Base-by-base conservation (phyloP, 352 stramenopile genomes). In the Thalassiosira hispida region DNA sequence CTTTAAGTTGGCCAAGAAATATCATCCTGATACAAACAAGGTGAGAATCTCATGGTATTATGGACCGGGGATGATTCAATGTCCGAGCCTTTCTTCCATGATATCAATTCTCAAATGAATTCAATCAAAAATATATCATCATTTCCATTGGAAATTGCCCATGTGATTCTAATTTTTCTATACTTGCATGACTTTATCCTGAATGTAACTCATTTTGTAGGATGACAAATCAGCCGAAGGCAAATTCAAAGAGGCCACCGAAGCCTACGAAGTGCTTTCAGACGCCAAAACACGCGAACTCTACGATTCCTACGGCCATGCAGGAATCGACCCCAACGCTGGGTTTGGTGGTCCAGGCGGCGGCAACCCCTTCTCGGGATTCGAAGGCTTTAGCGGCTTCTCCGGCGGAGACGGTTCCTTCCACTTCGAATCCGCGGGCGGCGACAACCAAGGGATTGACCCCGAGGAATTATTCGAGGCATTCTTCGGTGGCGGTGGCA, bases 1-100 rank as follows among this genome's bases (percentile, higher is more conserved):
- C 70, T 98, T 98, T 82, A 94, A 98, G 72, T 77, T 98, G 47
- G 97, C 96, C 38, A 98, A 98, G 83, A 97, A 98, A 85, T 97
- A 97, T 82, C 96, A 98, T 79, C 96, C 96, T 20, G 96, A 98
- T 81, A 96, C 94, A 14, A 98, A 98, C 85, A 98, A 98, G 66
- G 66, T 75, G 31, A 62, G 66, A 52, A 79, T 91, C 94, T 52
- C 94, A 97, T 65, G 93, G 93, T 47, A 72, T 97, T 55, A 93
- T 95, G 0, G 88, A 38, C 20, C 0, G 16, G 29, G 4, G 0
- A 38, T 52, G 27, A 40, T 8, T 62, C 27, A 11, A 62, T 62
- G 14, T 42, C 25, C 9, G 8, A 8, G n/a, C 9, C 18, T 31
- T 14, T 18, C n/a, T 18, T 59, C n/a, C 25, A 31, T 31, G 9